Percentiles rank a stretch among this genome's conserved stretches.
Evolutionary conservation across 495 filamentous ascomycete species (phyloP).

Genomic region (Margaritispora aquatica): DNA sequence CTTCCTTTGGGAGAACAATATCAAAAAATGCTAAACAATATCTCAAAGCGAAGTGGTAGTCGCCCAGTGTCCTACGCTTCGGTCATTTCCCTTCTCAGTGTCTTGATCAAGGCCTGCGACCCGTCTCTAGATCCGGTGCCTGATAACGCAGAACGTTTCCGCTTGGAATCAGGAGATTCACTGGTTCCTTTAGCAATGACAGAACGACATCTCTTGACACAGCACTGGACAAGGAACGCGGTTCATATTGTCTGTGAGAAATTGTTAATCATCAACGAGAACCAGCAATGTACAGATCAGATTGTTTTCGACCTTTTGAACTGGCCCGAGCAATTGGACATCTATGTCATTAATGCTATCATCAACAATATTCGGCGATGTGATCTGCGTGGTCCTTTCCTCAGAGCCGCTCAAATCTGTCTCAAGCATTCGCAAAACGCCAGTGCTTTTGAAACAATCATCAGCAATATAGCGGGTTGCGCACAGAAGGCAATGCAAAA

Average conservation of each 20-base stretch:
- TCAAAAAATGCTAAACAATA: constrained; percentile 31
- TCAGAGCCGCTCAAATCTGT: constrained; percentile 20
- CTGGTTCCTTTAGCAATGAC: constrained; percentile 30
- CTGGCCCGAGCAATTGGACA: constrained; percentile 21
- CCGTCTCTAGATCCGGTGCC: background rate
- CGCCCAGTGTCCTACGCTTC: constrained; percentile 45
- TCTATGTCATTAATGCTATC: constrained; percentile 16
- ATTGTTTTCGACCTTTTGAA: constrained; percentile 39
- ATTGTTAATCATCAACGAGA: constrained; percentile 43
- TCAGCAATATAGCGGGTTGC: constrained; percentile 50
- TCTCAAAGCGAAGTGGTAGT: constrained; percentile 42
- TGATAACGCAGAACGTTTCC: constrained; percentile 14
- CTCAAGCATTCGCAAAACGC: constrained; percentile 27
- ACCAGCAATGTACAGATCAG: constrained; percentile 31
- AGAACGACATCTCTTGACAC: constrained; percentile 38
- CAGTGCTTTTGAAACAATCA: constrained; percentile 42
- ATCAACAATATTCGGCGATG: constrained; percentile 14
- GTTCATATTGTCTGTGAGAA: constrained; percentile 44
- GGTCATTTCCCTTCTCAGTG: constrained; percentile 50
- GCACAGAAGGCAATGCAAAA: constrained; percentile 20
- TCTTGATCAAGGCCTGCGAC: constrained; percentile 31
- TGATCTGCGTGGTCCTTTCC: constrained; percentile 9
- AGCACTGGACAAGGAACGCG: constrained; percentile 31
- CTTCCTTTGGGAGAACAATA: constrained; percentile 37
- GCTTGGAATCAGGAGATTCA: constrained; percentile 4